Evolutionary conservation across 2,329 filamentous ascomycete species (phyloP), one percentile per base, ranked within the genome.

Genomic region (Arthroderma uncinatum): DNA sequence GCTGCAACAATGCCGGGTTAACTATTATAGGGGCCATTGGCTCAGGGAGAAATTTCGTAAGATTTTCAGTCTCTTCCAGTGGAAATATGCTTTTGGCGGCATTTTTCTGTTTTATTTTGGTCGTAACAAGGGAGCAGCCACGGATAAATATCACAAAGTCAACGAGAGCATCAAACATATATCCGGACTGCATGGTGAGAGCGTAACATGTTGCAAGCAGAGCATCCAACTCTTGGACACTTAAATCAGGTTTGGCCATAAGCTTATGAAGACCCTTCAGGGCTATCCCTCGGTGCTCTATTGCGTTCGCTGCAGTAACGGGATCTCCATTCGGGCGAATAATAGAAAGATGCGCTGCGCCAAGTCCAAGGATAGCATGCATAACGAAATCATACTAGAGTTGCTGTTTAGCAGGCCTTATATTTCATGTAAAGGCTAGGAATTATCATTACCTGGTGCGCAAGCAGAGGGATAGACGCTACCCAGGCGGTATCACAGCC

Each of bases 401-500:
- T 33, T 25, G 10, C 55, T 71, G 33, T 66, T 63, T 33, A 33
- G 48, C 19, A 19, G 23, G n/a, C 30, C 28, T 60, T 44, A 25
- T 42, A 53, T 25, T 53, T n/a, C n/a, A 19, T 55, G 16, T 21
- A 28, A 9, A 34, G 9, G 23, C 2, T 25, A 28, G 36, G 23
- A n/a, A 16, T 1, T 77, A 28, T 34, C 19, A 3, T 34, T 74
- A 83, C 82, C 58, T 81, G 82, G 61, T 87, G 82, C 1, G 84
- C 83, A 55, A 87, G 77, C 61, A 81, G 81, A 0, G 84, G 83
- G 10, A 87, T 79, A 58, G 85, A 79, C 36, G 83, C 80, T 3
- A 81, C 79, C 84, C 84, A 87, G 12, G 85, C 76, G 12, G 77
- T 74, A 61, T 86, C 82, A 60, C 83, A 82, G 36, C 81, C 82